phyloP scores from a whole-genome alignment of 345 rosid species.

The Tarenaya hassleriana region DNA sequence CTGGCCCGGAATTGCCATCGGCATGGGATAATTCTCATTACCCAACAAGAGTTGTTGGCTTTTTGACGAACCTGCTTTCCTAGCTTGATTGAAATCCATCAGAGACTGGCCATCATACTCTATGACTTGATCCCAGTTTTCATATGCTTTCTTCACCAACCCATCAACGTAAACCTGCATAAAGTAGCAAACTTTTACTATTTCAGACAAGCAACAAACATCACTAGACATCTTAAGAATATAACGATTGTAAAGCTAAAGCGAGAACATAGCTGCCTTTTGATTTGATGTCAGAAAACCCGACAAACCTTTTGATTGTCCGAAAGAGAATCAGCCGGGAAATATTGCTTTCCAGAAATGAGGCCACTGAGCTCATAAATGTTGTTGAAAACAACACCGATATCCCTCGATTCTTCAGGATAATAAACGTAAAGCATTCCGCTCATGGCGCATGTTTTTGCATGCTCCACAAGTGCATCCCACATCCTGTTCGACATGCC shows the following conservation, averaged over 20 bases:
- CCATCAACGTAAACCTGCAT: conserved; percentile 68
- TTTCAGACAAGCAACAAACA: too few relatives aligned
- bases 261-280: background rate
- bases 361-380: conserved; percentile 73
- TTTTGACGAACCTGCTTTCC: conserved; percentile 27
- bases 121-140: conserved; percentile 84
- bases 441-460: conserved; percentile 76
- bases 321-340: conserved; percentile 66
- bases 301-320: conserved; percentile 70
- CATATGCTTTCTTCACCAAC: conserved; percentile 91
- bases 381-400: conserved; percentile 78
- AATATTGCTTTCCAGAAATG: conserved; percentile 62
- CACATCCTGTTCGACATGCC: conserved; percentile 99
- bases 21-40: conserved; percentile 37
- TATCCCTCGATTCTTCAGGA: conserved; percentile 48
- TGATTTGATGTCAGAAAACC: background rate
- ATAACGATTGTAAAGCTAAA: background rate
- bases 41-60: conserved; percentile 29
- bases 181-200: conserved; percentile 8
- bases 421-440: conserved; percentile 81
- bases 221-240: background rate
- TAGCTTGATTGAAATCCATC: conserved; percentile 42
- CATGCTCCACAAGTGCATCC: conserved; percentile 91
- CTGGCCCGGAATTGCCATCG: conserved; percentile 46
- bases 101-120: conserved; percentile 88